These are phyloP conservation scores for Aspergillus hortae DNA, from an alignment of 2,329 filamentous ascomycete genomes.

Conservation along the genomic window DNA sequence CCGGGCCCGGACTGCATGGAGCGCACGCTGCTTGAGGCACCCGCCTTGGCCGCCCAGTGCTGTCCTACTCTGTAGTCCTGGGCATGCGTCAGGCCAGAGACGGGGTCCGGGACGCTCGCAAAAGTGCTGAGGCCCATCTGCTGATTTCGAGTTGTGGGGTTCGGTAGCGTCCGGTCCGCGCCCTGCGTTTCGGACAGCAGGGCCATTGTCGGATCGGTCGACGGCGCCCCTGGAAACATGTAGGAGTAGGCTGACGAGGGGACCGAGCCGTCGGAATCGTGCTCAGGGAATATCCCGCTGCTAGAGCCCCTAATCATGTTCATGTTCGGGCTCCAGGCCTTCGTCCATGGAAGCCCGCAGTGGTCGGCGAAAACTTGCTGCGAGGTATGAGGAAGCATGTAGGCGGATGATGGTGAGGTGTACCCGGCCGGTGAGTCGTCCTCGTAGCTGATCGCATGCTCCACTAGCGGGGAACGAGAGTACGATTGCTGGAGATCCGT, in stretches of 20 bases:
- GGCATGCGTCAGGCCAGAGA: constrained; percentile 15
- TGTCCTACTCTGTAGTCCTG: constrained; percentile 18
- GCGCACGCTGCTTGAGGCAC: constrained; percentile 10
- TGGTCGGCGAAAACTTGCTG: constrained; percentile 28
- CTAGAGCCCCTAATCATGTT: constrained; percentile 18
- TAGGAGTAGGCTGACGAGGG: constrained; percentile 26
- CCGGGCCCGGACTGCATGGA: constrained; percentile 18
- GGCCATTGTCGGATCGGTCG: constrained; percentile 23
- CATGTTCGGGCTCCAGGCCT: constrained; percentile 25
- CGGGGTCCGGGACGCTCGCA: constrained; percentile 13
- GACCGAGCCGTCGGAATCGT: constrained; percentile 22
- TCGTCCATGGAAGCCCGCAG: constrained; percentile 25
- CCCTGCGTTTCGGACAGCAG: constrained; percentile 22
- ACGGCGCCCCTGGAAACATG: constrained; percentile 26
- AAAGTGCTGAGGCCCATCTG: constrained; percentile 12
- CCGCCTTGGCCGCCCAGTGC: constrained; percentile 15
- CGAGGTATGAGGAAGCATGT: constrained; percentile 33
- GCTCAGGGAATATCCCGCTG: constrained; percentile 26
- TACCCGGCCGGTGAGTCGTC: constrained; percentile 33
- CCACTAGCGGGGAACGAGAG: constrained; percentile 20
- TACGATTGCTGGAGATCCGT: constrained; percentile 18
- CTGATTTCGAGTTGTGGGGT: constrained; percentile 26
- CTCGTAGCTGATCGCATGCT: constrained; percentile 28
- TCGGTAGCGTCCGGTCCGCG: constrained; percentile 35
- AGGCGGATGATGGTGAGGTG: constrained; percentile 29